Base-by-base conservation (phyloP, 257 asterid genomes). In the Ilex aquifolium region DNA sequence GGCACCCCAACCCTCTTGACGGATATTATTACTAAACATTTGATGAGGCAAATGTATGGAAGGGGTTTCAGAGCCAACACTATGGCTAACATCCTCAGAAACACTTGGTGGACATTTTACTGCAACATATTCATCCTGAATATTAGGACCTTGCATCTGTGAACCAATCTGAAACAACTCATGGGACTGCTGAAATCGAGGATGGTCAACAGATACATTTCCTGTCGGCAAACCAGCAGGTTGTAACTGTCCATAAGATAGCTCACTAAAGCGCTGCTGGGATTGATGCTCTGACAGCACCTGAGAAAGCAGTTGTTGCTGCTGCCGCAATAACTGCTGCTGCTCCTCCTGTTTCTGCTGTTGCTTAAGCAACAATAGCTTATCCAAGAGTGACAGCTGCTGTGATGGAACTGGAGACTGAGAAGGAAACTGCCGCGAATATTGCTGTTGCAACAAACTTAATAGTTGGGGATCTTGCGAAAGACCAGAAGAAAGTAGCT, bases 391-490 rank as follows among this genome's bases (percentile, higher is more conserved):
- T 0, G 85, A 78, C 54, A 75, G 70, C 69, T 84, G 96, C 63
- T 84, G 99, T 36, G 85, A 63, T 57, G 88, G 68, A 78, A 79
- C 79, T 42, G 90, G 87, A 36, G 80, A 70, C 71, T 85, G 96
- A 11, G 95, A 62, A 46, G 90, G 97, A 15, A 79, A 66, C 78
- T 85, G 96, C 79, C 80, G 53, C 75, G 82, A 65, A 61, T 85
- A 88, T 77, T 90, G 97, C 63, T 93, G 96, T 67, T 90, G 99
- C 75, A 88, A 77, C 80, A 93, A 68, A 77, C 79, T 82, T 36
- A 88, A 63, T 31, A 89, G 61, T 63, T 87, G 99, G 10, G 91
- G 95, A 69, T 93, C 97, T 69, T 93, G 96, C 66, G 95, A 61
- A 14, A 82, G 51, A 62, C 84, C 82, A 65, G 96, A 66, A 44